These are phyloP conservation scores for Alternaria conjuncta DNA, from an alignment of 2,329 filamentous ascomycete genomes.

Conservation along the genomic window DNA sequence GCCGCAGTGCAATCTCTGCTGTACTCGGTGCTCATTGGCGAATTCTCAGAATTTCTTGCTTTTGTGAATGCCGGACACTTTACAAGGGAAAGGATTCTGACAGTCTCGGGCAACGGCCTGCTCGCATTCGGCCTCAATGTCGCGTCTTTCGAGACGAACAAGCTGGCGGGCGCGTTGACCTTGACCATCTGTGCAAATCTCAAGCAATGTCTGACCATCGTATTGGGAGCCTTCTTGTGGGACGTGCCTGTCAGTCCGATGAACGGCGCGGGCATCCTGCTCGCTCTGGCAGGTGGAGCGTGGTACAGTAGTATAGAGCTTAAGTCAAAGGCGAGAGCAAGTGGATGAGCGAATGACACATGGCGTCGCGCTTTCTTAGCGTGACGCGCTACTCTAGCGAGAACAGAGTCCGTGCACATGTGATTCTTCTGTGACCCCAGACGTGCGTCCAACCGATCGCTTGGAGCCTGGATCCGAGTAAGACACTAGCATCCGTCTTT, in stretches of 20 bases:
- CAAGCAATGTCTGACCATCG: slow-evolving; percentile 4
- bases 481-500: background rate
- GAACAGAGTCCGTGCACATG: background rate
- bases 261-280: slow-evolving; percentile 2
- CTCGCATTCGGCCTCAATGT: slow-evolving; percentile 2
- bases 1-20: slow-evolving; percentile 5
- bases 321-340: background rate
- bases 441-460: background rate
- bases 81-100: background rate
- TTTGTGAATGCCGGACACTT: background rate
- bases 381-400: background rate
- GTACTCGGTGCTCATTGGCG: slow-evolving; percentile 4
- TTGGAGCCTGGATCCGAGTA: background rate
- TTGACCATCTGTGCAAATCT: slow-evolving; percentile 5
- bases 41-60: background rate
- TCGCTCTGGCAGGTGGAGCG: slow-evolving; percentile 1
- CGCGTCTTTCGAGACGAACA: slow-evolving; percentile 4
- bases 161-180: slow-evolving; percentile 4
- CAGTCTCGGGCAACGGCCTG: background rate
- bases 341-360: background rate
- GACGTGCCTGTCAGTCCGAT: slow-evolving; percentile 4
- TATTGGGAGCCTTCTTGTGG: slow-evolving; percentile 1
- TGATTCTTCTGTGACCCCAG: background rate
- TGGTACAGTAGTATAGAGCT: slow-evolving; percentile 7
- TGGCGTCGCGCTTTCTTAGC: background rate